Evolutionary conservation across 257 asterid genomes (phyloP).

Genomic region (Oldenlandia corymbosa): DNA sequence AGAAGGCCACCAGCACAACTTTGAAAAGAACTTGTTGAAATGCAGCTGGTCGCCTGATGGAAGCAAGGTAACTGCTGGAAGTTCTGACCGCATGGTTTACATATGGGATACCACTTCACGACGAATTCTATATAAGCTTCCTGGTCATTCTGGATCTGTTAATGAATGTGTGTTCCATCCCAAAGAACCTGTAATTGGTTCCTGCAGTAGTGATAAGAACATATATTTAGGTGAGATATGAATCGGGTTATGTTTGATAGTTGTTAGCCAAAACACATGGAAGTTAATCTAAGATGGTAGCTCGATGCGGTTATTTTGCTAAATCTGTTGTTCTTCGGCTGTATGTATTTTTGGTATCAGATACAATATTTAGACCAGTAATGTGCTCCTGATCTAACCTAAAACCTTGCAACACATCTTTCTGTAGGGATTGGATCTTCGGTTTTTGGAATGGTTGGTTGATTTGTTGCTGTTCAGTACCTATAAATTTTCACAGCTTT

Average conservation of each 20-base stretch:
- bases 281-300: slow-evolving; percentile 5
- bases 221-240: slow-evolving; percentile 88
- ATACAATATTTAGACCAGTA: not conserved
- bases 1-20: slow-evolving; percentile 95
- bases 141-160: slow-evolving; percentile 91
- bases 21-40: slow-evolving; percentile 88
- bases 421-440: not conserved
- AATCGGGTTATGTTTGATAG: slow-evolving; percentile 6
- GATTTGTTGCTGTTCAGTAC: too few species aligned
- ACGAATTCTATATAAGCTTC: slow-evolving; percentile 82
- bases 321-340: not conserved
- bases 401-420: not conserved
- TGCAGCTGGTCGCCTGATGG: slow-evolving; percentile 99
- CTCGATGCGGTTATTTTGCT: not conserved
- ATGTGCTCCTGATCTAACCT: slow-evolving; percentile 6
- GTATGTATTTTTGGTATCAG: not conserved
- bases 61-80: slow-evolving; percentile 91
- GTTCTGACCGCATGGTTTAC: slow-evolving; percentile 92
- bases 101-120: slow-evolving; percentile 94
- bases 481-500: too few species aligned
- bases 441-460: not conserved
- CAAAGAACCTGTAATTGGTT: slow-evolving; percentile 70
- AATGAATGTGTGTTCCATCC: slow-evolving; percentile 92
- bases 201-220: slow-evolving; percentile 97
- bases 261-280: not conserved